Conservation (phyloP, 106 monocot species). For the Allium fistulosum region DNA sequence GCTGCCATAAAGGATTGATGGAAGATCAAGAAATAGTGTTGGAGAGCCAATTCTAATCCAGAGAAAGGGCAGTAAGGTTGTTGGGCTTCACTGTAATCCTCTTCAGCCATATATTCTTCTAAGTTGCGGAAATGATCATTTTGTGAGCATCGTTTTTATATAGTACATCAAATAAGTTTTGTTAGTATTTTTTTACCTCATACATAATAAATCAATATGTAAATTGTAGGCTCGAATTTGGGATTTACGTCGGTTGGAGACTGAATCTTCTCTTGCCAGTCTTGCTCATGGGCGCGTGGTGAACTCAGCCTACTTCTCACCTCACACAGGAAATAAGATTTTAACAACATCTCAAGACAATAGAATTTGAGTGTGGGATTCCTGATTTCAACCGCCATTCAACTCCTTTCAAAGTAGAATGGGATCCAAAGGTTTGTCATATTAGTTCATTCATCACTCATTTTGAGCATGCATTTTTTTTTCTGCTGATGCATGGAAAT, state of each 20-base stretch:
- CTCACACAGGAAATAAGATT: slow-evolving; percentile 69
- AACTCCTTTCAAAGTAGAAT: slow-evolving; percentile 92
- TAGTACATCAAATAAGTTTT: neutral
- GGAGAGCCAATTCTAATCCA: slow-evolving; percentile 64
- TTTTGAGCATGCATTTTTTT: too few relatives aligned
- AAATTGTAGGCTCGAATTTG: slow-evolving; percentile 71
- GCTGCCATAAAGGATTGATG: slow-evolving; percentile 43
- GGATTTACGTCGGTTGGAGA: slow-evolving; percentile 58
- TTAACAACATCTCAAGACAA: slow-evolving; percentile 89
- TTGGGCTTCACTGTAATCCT: slow-evolving; percentile 89
- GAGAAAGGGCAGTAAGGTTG: slow-evolving; percentile 83
- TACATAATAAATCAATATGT: neutral
- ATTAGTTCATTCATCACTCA: neutral
- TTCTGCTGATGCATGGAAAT: too few relatives aligned
- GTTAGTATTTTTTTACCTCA: neutral
- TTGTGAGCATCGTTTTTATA: slow-evolving; percentile 45
- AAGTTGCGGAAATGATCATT: slow-evolving; percentile 97
- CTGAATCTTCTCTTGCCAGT: slow-evolving; percentile 45
- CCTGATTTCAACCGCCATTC: slow-evolving; percentile 88
- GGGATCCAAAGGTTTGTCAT: slow-evolving; percentile 86
- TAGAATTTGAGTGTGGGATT: slow-evolving; percentile 93
- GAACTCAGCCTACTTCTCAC: slow-evolving; percentile 91
- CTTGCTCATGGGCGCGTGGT: slow-evolving; percentile 86
- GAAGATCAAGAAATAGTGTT: slow-evolving; percentile 32
- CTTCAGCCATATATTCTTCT: slow-evolving; percentile 70